A percentile compares a stretch with the other conserved stretches of the same genome.
Conservation (phyloP, 2,329 filamentous ascomycete genomes). For the Diaporthe vexans region DNA sequence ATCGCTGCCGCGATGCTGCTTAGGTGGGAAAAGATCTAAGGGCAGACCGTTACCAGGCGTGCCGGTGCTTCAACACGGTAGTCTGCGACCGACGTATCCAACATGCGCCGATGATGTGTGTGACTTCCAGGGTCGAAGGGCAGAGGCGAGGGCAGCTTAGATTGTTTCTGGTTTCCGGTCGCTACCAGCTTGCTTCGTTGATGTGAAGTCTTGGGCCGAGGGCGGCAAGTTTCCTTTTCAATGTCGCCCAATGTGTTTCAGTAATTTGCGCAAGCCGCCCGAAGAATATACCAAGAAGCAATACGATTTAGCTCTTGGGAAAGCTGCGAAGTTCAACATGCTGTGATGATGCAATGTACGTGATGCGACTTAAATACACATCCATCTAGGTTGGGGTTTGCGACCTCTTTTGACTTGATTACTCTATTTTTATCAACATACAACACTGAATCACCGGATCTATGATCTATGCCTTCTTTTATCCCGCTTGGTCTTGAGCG, state of each 20-base stretch:
- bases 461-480: not conserved
- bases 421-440: not conserved
- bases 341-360: not conserved
- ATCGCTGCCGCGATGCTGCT: slow-evolving; percentile 68
- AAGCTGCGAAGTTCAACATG: not conserved
- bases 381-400: too few species aligned
- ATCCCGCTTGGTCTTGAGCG: too few species aligned
- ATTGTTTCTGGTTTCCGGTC: not conserved
- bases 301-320: not conserved
- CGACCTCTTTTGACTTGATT: too few species aligned
- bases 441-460: too few species aligned
- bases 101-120: slow-evolving; percentile 4
- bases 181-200: not conserved
- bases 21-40: slow-evolving; percentile 54
- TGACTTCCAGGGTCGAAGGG: not conserved
- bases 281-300: slow-evolving; percentile 24
- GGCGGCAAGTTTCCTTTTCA: not conserved
- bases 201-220: not conserved
- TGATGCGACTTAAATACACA: not conserved
- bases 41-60: not conserved
- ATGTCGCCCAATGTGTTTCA: not conserved
- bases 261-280: not conserved
- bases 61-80: not conserved
- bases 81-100: not conserved
- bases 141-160: not conserved